These are phyloP conservation scores for Penicillium nordicum DNA, from an alignment of 2,329 filamentous ascomycete species.

Conservation along the genomic window DNA sequence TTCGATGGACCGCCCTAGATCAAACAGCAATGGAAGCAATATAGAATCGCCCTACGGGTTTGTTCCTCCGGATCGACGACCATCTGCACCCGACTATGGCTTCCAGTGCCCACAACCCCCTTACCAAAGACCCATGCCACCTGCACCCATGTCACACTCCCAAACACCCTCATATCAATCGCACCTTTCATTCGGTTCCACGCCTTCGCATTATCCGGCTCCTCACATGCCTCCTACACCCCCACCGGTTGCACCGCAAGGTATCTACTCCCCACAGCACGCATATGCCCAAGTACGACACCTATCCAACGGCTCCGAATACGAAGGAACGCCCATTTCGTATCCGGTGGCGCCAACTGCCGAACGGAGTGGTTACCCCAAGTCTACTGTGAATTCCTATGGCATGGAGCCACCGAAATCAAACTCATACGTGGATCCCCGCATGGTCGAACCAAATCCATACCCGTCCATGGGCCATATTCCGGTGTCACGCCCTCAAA, in stretches of 20 bases:
- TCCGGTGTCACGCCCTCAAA: constrained; percentile 25
- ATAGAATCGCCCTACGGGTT: constrained; percentile 47
- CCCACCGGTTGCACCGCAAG: constrained; percentile 35
- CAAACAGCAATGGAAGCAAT: constrained; percentile 57
- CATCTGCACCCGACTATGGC: constrained; percentile 48
- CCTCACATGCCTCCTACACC: constrained; percentile 43
- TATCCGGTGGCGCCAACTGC: constrained; percentile 21
- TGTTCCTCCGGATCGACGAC: constrained; percentile 44
- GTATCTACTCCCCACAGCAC: constrained; percentile 35
- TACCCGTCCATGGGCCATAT: constrained; percentile 40
- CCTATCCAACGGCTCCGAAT: constrained; percentile 32
- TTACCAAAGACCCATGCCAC: constrained; percentile 36
- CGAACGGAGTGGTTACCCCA: constrained; percentile 27
- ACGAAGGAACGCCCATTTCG: constrained; percentile 25
- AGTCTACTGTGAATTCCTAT: constrained; percentile 28
- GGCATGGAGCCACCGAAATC: constrained; percentile 28
- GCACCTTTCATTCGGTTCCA: constrained; percentile 44
- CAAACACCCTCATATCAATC: constrained; percentile 38
- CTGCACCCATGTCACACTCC: constrained; percentile 38
- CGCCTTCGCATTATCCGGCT: constrained; percentile 42
- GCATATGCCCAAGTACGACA: constrained; percentile 35
- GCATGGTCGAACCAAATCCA: constrained; percentile 36
- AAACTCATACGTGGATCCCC: constrained; percentile 35
- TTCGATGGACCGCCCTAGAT: constrained; percentile 54
- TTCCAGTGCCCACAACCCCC: constrained; percentile 29